Base-by-base conservation (phyloP, 2,329 filamentous ascomycete genomes). In the Colletotrichum orbiculare region DNA sequence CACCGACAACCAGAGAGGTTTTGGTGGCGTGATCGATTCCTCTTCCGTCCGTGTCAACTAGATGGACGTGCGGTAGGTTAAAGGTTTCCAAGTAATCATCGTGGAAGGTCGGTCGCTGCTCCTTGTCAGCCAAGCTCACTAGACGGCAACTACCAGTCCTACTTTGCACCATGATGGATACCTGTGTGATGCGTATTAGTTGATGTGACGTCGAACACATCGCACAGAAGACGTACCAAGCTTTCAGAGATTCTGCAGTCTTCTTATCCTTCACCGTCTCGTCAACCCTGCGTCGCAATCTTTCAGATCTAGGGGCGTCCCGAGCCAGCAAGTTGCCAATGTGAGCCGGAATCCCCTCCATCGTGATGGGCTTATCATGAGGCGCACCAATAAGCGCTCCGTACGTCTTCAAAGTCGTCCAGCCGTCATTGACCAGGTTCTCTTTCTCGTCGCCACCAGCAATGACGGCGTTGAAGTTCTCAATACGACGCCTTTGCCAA, bases 81-180 rank as follows among this genome's bases (percentile, higher is more conserved):
- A 90, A 91, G 0, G 82, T 69, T 3, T 78, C 71, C 0, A 90
- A 80, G 69, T 88, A 90, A 6, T 82, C 79, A 69, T 90, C 85
- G 73, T 86, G 85, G 74, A 89, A 90, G 45, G 79, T 83, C 0
- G 88, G 87, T 0, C 88, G 82, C 73, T 25, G 25, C 25, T 25
- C 4, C 25, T 25, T 25, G 25, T 25, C 25, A 25, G 25, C 25
- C 4, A 5, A 25, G 25, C 25, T 25, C 17, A 25, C 25, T 25
- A 25, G 25, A 25, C 3, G 25, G 25, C 4, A 25, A 25, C 4
- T 5, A 25, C 25, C 25, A 25, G 25, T 25, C 25, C 25, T 25
- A 25, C 25, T 25, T 91, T 91, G 77, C 88, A 91, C 82, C 84
- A 89, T 0, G 75, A 74, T 0, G 84, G 81, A 25, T 25, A 25